Conservation (phyloP, 2,329 filamentous ascomycete species). For the Neurospora crassa region DNA sequence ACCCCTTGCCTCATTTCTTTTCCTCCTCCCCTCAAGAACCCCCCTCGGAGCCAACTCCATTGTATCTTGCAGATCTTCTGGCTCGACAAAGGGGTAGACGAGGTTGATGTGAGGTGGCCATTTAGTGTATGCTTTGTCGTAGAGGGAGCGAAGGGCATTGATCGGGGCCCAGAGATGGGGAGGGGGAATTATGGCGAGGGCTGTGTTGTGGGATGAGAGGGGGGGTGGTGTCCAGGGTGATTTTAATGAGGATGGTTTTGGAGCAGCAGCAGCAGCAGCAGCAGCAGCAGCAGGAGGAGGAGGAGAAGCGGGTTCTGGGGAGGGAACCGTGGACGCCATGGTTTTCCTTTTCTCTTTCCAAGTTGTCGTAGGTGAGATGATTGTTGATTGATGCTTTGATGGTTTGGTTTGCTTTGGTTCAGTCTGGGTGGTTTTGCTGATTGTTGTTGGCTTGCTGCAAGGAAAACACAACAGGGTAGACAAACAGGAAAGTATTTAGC, state of each 20-base stretch:
- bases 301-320: neutral
- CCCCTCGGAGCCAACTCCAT: neutral
- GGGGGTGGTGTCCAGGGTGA: neutral
- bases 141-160: slow-evolving; percentile 47
- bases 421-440: neutral
- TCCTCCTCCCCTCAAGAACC: neutral
- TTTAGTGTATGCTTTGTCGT: slow-evolving; percentile 50
- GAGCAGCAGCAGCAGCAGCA: neutral
- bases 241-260: neutral
- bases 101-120: slow-evolving; percentile 62
- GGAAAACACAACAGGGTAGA: neutral
- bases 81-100: slow-evolving; percentile 53
- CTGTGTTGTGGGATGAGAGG: slow-evolving; percentile 44
- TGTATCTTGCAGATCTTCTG: slow-evolving; percentile 35
- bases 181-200: slow-evolving; percentile 51
- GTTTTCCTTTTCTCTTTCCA: neutral
- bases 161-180: slow-evolving; percentile 34
- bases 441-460: neutral
- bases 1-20: neutral
- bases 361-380: neutral
- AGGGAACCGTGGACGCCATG: neutral
- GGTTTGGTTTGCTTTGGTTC: neutral
- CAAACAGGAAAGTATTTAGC: neutral
- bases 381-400: neutral
- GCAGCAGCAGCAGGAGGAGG: neutral